Evolutionary conservation across 768 basidiomycete genomes (phyloP).

Genomic region (Naganishia vishniacii): DNA sequence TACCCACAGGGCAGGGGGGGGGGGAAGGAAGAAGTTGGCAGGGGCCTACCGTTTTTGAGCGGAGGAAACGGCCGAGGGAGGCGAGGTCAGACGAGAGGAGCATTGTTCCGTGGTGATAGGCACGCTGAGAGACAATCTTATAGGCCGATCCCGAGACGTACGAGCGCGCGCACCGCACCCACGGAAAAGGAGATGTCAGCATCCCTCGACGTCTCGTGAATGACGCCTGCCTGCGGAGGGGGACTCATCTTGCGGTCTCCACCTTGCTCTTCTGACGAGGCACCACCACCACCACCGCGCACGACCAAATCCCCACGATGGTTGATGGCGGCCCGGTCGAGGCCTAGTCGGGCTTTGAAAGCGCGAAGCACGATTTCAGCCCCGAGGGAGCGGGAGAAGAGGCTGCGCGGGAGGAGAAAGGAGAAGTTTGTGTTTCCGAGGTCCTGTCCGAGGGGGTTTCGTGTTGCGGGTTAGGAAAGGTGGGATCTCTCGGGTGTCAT

Average conservation of each 20-base stretch:
- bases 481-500: too few relatives aligned
- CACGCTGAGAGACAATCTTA: conserved; percentile 81
- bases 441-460: conserved; percentile 57
- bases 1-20: too few relatives aligned
- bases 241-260: conserved; percentile 88
- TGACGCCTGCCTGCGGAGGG: background rate
- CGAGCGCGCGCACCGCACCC: too few relatives aligned
- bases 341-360: conserved; percentile 64
- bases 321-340: conserved; percentile 68
- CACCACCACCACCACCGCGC: too few relatives aligned
- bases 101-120: conserved; percentile 99
- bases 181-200: too few relatives aligned
- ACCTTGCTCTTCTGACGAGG: too few relatives aligned
- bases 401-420: conserved; percentile 72
- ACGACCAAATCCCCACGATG: conserved; percentile 89
- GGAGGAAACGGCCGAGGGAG: conserved; percentile 65
- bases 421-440: conserved; percentile 96
- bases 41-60: conserved; percentile 37
- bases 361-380: conserved; percentile 72
- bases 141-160: conserved; percentile 97
- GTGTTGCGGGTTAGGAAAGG: background rate
- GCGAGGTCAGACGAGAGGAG: conserved; percentile 74
- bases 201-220: too few relatives aligned
- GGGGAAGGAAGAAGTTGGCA: background rate
- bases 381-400: conserved; percentile 74